Evolutionary conservation across 257 asterid species (phyloP).

Genomic region (Fraxinus excelsior): DNA sequence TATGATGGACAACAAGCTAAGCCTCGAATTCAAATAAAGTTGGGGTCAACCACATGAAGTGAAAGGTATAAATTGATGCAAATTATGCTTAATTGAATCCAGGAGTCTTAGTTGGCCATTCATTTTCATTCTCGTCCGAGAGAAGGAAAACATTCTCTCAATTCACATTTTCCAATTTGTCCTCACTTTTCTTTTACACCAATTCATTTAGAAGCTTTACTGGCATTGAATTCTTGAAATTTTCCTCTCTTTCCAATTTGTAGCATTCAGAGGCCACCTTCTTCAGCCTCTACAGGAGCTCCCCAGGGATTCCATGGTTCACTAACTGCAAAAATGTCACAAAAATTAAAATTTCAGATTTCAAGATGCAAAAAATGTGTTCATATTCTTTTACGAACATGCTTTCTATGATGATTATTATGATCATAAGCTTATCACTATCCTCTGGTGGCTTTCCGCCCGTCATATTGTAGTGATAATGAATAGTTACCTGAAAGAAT

Average conservation of each 20-base stretch:
- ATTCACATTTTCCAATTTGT: slow-evolving; percentile 41
- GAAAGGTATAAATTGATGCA: background rate
- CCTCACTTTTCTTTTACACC: slow-evolving; percentile 39
- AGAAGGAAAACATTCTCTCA: slow-evolving; percentile 85
- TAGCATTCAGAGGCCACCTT: slow-evolving; percentile 57
- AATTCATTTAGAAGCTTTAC: slow-evolving; percentile 49
- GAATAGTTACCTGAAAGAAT: slow-evolving; percentile 42
- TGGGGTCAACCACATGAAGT: slow-evolving; percentile 23
- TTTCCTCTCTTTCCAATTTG: slow-evolving; percentile 50
- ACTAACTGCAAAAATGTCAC: slow-evolving; percentile 46
- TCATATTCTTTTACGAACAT: too few species aligned
- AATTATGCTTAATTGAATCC: slow-evolving; percentile 46
- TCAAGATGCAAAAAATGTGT: background rate
- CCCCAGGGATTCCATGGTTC: slow-evolving; percentile 66
- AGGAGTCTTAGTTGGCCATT: slow-evolving; percentile 61
- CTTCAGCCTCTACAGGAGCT: slow-evolving; percentile 63
- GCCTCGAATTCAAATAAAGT: background rate
- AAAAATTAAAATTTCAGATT: slow-evolving; percentile 31
- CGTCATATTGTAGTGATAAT: slow-evolving; percentile 3
- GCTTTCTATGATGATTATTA: slow-evolving; percentile 21
- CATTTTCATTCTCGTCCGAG: slow-evolving; percentile 48
- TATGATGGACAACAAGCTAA: background rate
- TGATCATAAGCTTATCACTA: slow-evolving; percentile 27
- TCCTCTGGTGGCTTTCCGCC: too few species aligned
- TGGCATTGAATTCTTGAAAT: slow-evolving; percentile 47